Base-by-base conservation (phyloP, 1,284 basidiomycete species). In the Baeospora myosura region DNA sequence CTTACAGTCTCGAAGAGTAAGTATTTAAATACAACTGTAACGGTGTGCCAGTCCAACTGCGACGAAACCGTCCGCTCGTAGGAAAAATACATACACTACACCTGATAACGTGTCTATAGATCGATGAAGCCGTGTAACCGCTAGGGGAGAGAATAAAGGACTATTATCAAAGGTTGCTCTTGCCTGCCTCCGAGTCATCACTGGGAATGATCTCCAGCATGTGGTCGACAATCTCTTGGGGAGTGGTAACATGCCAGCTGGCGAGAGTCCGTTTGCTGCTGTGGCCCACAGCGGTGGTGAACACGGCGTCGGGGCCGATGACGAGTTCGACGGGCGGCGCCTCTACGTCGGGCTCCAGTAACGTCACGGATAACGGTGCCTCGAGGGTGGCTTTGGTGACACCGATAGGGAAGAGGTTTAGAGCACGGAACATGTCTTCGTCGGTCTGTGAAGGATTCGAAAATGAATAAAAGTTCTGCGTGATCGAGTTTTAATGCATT, bases 391-490 rank as follows among this genome's bases (percentile, higher is more conserved):
- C 69, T 42, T 67, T 70, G 43, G 52, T 63, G 43, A 53, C 38
- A 12, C 67, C 64, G n/a, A 70, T 51, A 31, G 72, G 63, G 66
- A 81, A 78, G 51, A 84, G 74, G 43, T 78, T 74, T 1, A 95
- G 71, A 0, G 91, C 77, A 50, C 90, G 81, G 83, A 95, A 95
- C 91, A 95, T 95, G 68, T 96, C 92, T 65, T 94, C 91, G 66
- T 95, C 91, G 35, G 91, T 93, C 88, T 72, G 46, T 3, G 14
- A n/a, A n/a, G n/a, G n/a, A n/a, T n/a, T n/a, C n/a, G n/a, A n/a
- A n/a, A n/a, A n/a, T n/a, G n/a, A 20, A 36, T 12, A 5, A 18
- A 30, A 36, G 36, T 30, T 20, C 6, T 38, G 12, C 33, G 14
- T 7, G 14, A 20, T 26, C 22, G 20, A 24, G 18, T 24, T 44